Conservation (phyloP, 2,329 filamentous ascomycete species). For the Trichoderma gracile region DNA sequence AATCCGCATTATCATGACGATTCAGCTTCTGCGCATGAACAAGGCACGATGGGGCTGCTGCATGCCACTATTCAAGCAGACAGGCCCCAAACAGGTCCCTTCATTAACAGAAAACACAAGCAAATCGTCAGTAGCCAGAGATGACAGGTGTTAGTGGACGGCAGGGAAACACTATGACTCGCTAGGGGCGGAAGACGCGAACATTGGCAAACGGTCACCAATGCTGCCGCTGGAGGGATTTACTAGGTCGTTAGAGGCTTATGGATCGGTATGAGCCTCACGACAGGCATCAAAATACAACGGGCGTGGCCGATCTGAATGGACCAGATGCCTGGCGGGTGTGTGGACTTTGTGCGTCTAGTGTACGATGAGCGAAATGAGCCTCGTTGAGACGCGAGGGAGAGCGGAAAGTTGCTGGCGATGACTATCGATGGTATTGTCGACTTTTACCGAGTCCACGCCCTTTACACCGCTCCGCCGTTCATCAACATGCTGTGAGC, state of each 20-base stretch:
- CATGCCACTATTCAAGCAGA: neutral
- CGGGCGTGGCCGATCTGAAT: no score
- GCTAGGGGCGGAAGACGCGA: conserved; percentile 9
- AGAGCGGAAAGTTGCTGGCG: neutral
- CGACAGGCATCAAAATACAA: no score
- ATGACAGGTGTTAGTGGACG: conserved; percentile 18
- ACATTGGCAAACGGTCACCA: neutral
- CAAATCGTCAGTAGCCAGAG: neutral
- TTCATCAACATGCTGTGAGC: neutral
- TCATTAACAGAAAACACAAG: neutral
- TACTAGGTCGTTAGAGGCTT: neutral
- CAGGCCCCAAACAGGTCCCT: neutral
- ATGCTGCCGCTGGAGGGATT: neutral
- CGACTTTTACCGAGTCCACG: neutral
- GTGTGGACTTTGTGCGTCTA: no score
- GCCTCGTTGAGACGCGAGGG: neutral
- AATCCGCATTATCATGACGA: neutral
- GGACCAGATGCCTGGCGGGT: no score
- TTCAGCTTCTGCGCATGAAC: neutral
- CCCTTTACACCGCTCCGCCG: neutral
- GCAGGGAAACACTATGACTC: conserved; percentile 10
- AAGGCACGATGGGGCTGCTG: neutral
- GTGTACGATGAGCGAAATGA: neutral
- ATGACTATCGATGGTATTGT: neutral
- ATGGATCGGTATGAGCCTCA: neutral